Base-by-base conservation (phyloP, 352 stramenopile genomes). In the Phytopythium sindhum region DNA sequence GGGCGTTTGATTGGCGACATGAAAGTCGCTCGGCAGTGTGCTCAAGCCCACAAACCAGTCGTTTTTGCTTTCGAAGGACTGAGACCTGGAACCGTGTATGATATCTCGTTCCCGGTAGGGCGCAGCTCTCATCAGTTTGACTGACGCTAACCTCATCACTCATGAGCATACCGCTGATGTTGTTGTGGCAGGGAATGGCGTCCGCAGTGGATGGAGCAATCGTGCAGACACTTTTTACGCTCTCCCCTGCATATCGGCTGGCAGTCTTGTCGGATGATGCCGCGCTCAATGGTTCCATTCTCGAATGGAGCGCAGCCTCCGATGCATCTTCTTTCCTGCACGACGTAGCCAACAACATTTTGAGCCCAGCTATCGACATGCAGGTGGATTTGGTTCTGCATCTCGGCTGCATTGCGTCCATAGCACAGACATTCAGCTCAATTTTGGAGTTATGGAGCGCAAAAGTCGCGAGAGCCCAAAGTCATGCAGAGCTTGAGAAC, bases 91-190 rank as follows among this genome's bases (percentile, higher is more conserved):
- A 63, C 69, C 10, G 45, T 70, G 0, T 88, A 88, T 28, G 68
- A 84, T 48, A 45, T 88, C 7, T 60, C 53, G 4, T 73, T 84
- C 47, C 65, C 66, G 51, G 79, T 82, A 69, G 29, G 14, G 55
- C 31, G 2, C 12, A n/a, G 21, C 6, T 39, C 15, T n/a, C 17
- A 14, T 21, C 45, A 29, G 51, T 45, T 56, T 10, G 60, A 29
- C 28, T 51, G 29, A 53, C n/a, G 9, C 42, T 50, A 7, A 31
- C 35, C 8, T 50, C 21, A 31, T 48, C 23, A 24, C 6, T 51
- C 53, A 35, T 63, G 10, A 39, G 7, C 5, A 39, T 10, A 4
- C 12, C 57, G 15, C 55, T 67, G 15, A 39, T 56, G 42, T 3
- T 5, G 42, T 52, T 63, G 39, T 42, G 6, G 14, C 66, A 82